Base-by-base conservation (phyloP, 768 basidiomycete species). In the Pseudohyphozyma bogoriensis region DNA sequence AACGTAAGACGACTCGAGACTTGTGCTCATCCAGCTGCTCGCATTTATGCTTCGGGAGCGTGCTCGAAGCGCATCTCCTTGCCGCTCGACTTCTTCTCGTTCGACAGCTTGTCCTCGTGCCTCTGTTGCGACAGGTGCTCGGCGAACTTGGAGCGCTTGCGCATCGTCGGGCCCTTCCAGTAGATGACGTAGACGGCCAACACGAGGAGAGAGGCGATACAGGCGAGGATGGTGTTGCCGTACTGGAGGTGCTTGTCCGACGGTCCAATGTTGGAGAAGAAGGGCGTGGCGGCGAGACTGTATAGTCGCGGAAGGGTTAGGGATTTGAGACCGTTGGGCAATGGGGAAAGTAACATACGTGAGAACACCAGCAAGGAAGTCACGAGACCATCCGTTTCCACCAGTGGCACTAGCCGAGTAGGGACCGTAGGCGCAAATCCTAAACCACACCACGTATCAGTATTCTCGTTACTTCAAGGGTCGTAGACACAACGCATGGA, bases 371-470 rank as follows among this genome's bases (percentile, higher is more conserved):
- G 71, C 69, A 11, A 73, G 56, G 60, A 72, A 68, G 56, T 73
- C 72, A 55, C 72, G 60, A 0, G 69, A 63, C 35, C 70, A 63
- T 50, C 70, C 72, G 61, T 72, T 72, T 35, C 72, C 71, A 20
- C 70, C 71, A 3, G 70, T 72, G 2, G 71, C 71, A 9, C 67
- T 68, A 15, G 71, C 70, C 16, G 71, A 66, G 59, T 70, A 72
- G 6, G 71, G 68, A 15, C 71, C 71, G 49, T 72, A 72, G 15
- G 71, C 69, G 1, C 65, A 65, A 29, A 72, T 69, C 68, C 69
- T 70, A 47, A 22, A n/a, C n/a, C n/a, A n/a, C n/a, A n/a, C n/a
- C n/a, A n/a, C n/a, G 29, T 10, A 32, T 20, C 22, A 9, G 31
- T 28, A 13, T 18, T 29, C 28, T 31, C 9, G 32, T 11, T 35